Evolutionary conservation across 345 rosid genomes (phyloP).

Genomic region (Gossypium australe): DNA sequence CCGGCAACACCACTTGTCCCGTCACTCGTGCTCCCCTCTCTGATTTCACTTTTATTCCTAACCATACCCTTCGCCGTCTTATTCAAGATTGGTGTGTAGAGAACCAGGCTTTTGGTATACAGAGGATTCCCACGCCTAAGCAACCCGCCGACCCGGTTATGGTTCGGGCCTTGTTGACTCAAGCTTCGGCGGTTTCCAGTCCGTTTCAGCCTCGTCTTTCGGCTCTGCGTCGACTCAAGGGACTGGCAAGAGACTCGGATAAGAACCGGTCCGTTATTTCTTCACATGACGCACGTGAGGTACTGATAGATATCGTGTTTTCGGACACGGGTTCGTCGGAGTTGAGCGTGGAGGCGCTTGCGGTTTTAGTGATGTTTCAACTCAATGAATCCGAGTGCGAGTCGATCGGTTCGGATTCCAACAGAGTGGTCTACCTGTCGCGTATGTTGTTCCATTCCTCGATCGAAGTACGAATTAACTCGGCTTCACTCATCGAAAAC

Average conservation of each 20-base stretch:
- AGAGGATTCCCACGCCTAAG: slow-evolving; percentile 90
- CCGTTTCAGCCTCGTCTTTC: slow-evolving; percentile 52
- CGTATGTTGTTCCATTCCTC: slow-evolving; percentile 52
- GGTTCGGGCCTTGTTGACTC: slow-evolving; percentile 55
- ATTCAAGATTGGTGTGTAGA: slow-evolving; percentile 99
- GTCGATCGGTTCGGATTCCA: slow-evolving; percentile 45
- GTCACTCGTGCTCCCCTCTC: slow-evolving; percentile 72
- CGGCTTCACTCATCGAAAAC: slow-evolving; percentile 74
- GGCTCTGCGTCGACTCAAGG: slow-evolving; percentile 70
- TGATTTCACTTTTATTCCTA: slow-evolving; percentile 86
- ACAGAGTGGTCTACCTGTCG: slow-evolving; percentile 37
- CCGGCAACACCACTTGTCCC: slow-evolving; percentile 90
- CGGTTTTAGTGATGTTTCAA: slow-evolving; percentile 54
- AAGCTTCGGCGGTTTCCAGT: slow-evolving; percentile 45
- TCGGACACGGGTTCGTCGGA: slow-evolving; percentile 37
- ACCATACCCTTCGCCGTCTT: slow-evolving; percentile 96
- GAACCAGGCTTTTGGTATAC: slow-evolving; percentile 66
- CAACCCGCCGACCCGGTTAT: slow-evolving; percentile 85
- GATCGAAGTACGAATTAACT: slow-evolving; percentile 64
- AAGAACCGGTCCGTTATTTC: slow-evolving; percentile 67
- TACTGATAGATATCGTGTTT: slow-evolving; percentile 42
- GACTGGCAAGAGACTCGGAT: slow-evolving; percentile 85
- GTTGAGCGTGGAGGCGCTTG: slow-evolving; percentile 57
- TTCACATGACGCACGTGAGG: slow-evolving; percentile 48
- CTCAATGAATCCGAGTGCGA: slow-evolving; percentile 63